phyloP scores from a whole-genome alignment of 2,329 filamentous ascomycete species.

The Fusarium sp. region DNA sequence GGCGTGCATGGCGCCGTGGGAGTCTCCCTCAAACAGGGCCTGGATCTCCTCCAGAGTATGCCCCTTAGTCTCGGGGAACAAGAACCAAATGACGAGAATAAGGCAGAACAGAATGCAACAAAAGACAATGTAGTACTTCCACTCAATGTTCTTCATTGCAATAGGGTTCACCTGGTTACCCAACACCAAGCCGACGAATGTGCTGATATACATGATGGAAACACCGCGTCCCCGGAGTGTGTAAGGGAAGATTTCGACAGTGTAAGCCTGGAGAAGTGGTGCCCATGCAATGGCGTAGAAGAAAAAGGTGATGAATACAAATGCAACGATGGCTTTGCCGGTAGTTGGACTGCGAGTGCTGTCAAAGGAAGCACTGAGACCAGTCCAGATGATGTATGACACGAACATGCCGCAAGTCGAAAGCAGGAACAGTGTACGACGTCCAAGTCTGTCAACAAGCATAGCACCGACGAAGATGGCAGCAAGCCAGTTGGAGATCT shows the following conservation, averaged over 20 bases:
- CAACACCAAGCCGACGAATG: conserved; percentile 44
- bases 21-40: conserved; percentile 45
- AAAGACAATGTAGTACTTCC: conserved; percentile 57
- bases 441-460: conserved; percentile 54
- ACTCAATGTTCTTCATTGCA: conserved; percentile 51
- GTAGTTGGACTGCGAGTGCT: conserved; percentile 35
- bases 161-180: conserved; percentile 57
- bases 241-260: conserved; percentile 45
- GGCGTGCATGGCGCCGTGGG: background rate
- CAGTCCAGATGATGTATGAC: conserved; percentile 50
- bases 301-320: conserved; percentile 55
- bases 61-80: conserved; percentile 51
- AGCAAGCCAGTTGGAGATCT: conserved; percentile 53
- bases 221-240: conserved; percentile 38
- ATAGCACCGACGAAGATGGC: conserved; percentile 52
- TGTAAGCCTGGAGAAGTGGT: conserved; percentile 48
- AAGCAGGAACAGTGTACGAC: conserved; percentile 53
- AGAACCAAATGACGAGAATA: conserved; percentile 51
- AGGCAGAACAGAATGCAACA: conserved; percentile 49
- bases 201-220: conserved; percentile 36
- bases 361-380: conserved; percentile 41
- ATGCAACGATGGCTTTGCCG: conserved; percentile 48
- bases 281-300: conserved; percentile 52
- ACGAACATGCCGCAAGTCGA: conserved; percentile 53
- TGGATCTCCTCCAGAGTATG: conserved; percentile 47